Evolutionary conservation across 768 basidiomycete species (phyloP).

Genomic region (Panaeolus cyanescens): DNA sequence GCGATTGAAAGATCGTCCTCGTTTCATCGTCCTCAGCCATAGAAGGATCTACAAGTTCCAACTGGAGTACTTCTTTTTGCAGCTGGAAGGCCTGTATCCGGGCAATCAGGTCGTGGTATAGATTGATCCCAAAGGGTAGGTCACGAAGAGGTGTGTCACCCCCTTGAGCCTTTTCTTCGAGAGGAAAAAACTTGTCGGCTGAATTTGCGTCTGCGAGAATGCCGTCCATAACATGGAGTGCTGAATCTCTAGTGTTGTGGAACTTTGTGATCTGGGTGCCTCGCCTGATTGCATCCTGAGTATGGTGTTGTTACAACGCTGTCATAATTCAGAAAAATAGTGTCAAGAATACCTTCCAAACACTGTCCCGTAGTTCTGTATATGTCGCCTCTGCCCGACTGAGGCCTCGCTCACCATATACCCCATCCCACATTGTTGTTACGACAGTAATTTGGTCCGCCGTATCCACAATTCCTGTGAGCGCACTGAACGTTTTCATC

Average conservation of each 20-base stretch:
- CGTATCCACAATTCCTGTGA: background rate
- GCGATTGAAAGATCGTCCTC: background rate
- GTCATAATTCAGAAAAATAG: background rate
- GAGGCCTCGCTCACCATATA: background rate
- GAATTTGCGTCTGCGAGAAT: background rate
- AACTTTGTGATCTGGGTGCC: background rate
- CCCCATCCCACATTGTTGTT: background rate
- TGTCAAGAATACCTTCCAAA: background rate
- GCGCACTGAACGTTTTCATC: background rate
- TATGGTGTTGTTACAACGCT: background rate
- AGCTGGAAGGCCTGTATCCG: background rate
- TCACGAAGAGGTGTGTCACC: background rate
- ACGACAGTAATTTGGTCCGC: background rate
- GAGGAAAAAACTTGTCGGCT: background rate
- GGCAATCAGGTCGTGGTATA: background rate
- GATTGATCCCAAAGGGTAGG: background rate
- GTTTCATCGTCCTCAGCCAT: background rate
- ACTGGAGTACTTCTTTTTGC: background rate
- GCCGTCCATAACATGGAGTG: background rate
- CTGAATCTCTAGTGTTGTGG: background rate
- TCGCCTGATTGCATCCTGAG: background rate
- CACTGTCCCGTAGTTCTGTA: background rate
- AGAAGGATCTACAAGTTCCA: background rate
- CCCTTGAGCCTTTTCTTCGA: background rate
- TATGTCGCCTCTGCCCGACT: background rate